Evolutionary conservation across 2,329 filamentous ascomycete species (phyloP), one percentile per base, ranked within the genome.

Genomic region (Sodiomyces alkalinus): DNA sequence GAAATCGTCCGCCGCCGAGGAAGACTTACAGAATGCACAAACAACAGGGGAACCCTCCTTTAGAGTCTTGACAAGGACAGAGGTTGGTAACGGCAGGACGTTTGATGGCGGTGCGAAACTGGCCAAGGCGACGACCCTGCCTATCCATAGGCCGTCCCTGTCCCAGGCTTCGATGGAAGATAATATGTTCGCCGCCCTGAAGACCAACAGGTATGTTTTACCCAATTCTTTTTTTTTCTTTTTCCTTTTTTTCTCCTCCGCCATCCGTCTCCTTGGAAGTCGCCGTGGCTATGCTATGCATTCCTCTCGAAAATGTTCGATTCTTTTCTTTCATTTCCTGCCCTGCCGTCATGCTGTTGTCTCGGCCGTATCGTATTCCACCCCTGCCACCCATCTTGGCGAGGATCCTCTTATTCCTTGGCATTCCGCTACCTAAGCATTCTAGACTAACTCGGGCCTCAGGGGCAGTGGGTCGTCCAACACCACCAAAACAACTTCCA

Each of bases 381-480:
- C 22, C 30, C 15, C 27, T 26, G 25, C 26, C 30, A n/a, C 22
- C 26, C 30, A 31, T 32, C 18, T 14, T 20, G 19, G 33, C 31
- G 28, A 27, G 27, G 27, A 27, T 29, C 30, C 27, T 24, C 15
- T 17, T 29, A 28, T 29, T 23, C 7, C 27, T 24, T 29, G 27
- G 27, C 27, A 16, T 17, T 22, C n/a, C n/a, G n/a, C n/a, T n/a
- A n/a, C n/a, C n/a, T n/a, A n/a, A n/a, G n/a, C n/a, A n/a, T n/a
- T 23, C 19, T 41, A 25, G 36, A 47, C 51, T 57, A 47, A 58
- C 47, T 49, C 45, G 44, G n/a, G 45, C 38, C 45, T 40, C 46
- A 71, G 65, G 42, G 65, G 63, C 47, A 72, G 67, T 52, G 66
- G 65, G 39, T 63, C 67, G 23, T 72, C 68, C 41, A 72, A 70